phyloP scores from a whole-genome alignment of 1,284 basidiomycete genomes.

The Marasmius tenuissimus region DNA sequence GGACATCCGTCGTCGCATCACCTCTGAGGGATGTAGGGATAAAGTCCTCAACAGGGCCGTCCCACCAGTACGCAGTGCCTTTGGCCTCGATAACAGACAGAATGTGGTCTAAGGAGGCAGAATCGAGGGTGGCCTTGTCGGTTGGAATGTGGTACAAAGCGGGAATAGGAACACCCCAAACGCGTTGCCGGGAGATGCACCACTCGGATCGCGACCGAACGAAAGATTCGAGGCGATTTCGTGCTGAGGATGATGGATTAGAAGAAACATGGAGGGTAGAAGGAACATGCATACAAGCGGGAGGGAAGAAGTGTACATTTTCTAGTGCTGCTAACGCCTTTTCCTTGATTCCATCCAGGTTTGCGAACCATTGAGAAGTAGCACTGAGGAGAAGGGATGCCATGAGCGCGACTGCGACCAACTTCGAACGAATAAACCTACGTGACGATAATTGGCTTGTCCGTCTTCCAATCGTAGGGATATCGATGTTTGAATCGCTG shows the following conservation, averaged over 20 bases:
- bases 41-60: slow-evolving; percentile 83
- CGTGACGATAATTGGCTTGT: slow-evolving; percentile 90
- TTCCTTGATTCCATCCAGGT: slow-evolving; percentile 83
- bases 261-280: neutral
- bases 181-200: slow-evolving; percentile 98
- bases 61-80: slow-evolving; percentile 91
- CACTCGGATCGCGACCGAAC: slow-evolving; percentile 91
- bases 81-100: slow-evolving; percentile 70
- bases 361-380: slow-evolving; percentile 98
- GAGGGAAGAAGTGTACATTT: slow-evolving; percentile 78
- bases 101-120: slow-evolving; percentile 76
- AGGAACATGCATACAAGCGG: slow-evolving; percentile 57
- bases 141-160: slow-evolving; percentile 75
- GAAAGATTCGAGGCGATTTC: slow-evolving; percentile 84
- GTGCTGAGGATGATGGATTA: slow-evolving; percentile 47
- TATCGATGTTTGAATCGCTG: slow-evolving; percentile 85
- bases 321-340: slow-evolving; percentile 73
- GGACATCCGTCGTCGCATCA: slow-evolving; percentile 30
- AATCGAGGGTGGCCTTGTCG: slow-evolving; percentile 68
- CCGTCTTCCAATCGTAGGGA: slow-evolving; percentile 97
- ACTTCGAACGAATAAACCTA: slow-evolving; percentile 32
- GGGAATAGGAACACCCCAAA: slow-evolving; percentile 98
- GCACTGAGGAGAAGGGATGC: slow-evolving; percentile 51
- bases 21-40: slow-evolving; percentile 54
- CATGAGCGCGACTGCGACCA: too few species aligned